Conservation (phyloP, 768 basidiomycete genomes). For the Trametes meyenii region DNA sequence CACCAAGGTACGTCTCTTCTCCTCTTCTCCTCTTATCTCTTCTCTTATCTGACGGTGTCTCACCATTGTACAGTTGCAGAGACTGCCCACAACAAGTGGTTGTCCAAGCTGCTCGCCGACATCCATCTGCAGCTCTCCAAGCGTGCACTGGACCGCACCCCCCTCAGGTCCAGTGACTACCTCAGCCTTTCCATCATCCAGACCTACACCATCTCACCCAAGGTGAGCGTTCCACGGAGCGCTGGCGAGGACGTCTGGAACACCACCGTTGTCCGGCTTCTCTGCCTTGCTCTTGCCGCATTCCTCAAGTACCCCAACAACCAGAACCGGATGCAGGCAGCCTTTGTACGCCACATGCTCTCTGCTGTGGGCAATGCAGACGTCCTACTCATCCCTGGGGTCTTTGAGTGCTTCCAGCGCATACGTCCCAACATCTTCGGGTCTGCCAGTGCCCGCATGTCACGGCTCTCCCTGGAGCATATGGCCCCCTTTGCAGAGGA, state of each 20-base stretch:
- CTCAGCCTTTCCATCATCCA: too few species aligned
- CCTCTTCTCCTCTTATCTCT: too few species aligned
- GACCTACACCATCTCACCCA: too few species aligned
- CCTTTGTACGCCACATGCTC: not conserved
- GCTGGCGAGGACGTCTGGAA: too few species aligned
- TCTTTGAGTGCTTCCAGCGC: not conserved
- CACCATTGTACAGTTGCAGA: not conserved
- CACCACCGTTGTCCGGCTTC: too few species aligned
- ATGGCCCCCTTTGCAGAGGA: not conserved
- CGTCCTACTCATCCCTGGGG: not conserved
- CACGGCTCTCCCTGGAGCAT: not conserved
- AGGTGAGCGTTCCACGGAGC: too few species aligned
- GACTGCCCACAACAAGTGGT: too few species aligned
- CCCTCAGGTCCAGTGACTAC: too few species aligned
- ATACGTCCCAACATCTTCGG: not conserved
- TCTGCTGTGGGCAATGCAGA: not conserved
- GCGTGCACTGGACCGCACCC: too few species aligned
- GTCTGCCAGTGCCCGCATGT: not conserved
- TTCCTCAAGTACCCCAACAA: not conserved
- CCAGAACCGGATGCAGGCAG: not conserved
- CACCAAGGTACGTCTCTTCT: not conserved
- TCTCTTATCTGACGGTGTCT: not conserved
- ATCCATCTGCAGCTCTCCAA: too few species aligned
- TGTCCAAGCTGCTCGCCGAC: too few species aligned
- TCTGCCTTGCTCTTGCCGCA: not conserved